Evolutionary conservation across 441 rosid species (phyloP), one percentile per base, ranked within the genome.

Genomic region (Raphanus hybrid): DNA sequence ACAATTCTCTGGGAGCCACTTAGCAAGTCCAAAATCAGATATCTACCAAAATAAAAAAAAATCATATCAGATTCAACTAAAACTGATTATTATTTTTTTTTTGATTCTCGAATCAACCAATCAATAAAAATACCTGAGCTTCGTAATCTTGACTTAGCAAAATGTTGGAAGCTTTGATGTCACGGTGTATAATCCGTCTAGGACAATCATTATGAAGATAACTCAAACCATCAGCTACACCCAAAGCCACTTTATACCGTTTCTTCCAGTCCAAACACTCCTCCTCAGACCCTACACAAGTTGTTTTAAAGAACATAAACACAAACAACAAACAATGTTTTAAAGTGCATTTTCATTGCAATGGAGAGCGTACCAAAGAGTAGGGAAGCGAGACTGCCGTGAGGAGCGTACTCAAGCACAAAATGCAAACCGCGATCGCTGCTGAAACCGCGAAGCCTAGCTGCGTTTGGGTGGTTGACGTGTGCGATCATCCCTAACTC

Each of bases 1-100:
- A 91, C 97, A 94, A 45, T 88, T 92, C 48, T 89, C 92, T 11
- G 98, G 97, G 5, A 94, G 96, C 99, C 99, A 94, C 75, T 94
- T 94, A 8, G 99, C 97, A 18, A 94, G 84, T 71, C 99, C 97
- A 67, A 91, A 92, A 86, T 94, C 97, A 15, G 98, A 89, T 75
- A 94, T 89, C 97, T 94, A 84, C 69, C 10, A 55, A 43, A 48
- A 7, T 20, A 29, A 29, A 18, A 18, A 18, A 3, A 29, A 29
- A 3, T 29, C 34, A 29, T 29, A 29, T 29, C 34, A 29, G 34
- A 29, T 5, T 29, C 34, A 29, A 5, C 34, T 29, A 29, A 29
- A 29, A 5, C 34, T 29, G 34, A 29, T 29, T 29, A 29, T 4
- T 29, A 29, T 29, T 29, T 29, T n/a, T n/a, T 29, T 29, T 29